Evolutionary conservation across 2,329 filamentous ascomycete genomes (phyloP), one percentile per base, ranked within the genome.

Genomic region (Aspergillus pseudonomiae): DNA sequence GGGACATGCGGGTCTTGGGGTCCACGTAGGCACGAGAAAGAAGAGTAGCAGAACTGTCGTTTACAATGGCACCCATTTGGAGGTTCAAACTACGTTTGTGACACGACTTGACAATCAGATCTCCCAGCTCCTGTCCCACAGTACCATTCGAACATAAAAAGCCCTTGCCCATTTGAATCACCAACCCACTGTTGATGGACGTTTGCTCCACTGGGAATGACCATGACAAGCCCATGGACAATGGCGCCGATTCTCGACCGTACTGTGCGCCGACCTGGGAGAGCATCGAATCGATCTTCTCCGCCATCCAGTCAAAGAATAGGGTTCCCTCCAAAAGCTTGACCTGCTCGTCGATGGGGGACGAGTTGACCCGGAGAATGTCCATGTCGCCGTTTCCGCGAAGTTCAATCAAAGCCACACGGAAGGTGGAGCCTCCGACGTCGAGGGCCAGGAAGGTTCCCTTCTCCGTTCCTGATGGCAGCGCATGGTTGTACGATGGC

Each of bases 301-400:
- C 80, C 6, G 87, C 88, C 83, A 90, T 88, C 88, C 88, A 90
- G 71, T 88, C 86, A 71, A 89, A 90, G 73, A 90, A 89, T 1
- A 80, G 78, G 28, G 80, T 81, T 2, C 86, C 87, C 62, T 82
- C 78, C 63, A 89, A 75, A 53, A 81, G 75, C 58, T 86, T 84
- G 56, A 88, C 83, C 16, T 76, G 71, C 64, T 86, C 82, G 70
- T 87, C 84, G 66, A 90, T 89, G 56, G 78, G 78, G 68, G 82
- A 85, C 52, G 81, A 83, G 43, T 81, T 79, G 75, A 86, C 85
- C 62, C 80, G 80, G 59, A 85, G 76, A 61, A 89, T 86, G 63
- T 81, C 80, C 81, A 89, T 83, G 36, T 76, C 78, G n/a, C 77
- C 71, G 9, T 77, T 70, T 59, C 81, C 80, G 36, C 85, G 86